A percentile compares a stretch with the other conserved stretches of the same genome.
Conservation (phyloP, 257 asterid species). For the Solanum rostratum region DNA sequence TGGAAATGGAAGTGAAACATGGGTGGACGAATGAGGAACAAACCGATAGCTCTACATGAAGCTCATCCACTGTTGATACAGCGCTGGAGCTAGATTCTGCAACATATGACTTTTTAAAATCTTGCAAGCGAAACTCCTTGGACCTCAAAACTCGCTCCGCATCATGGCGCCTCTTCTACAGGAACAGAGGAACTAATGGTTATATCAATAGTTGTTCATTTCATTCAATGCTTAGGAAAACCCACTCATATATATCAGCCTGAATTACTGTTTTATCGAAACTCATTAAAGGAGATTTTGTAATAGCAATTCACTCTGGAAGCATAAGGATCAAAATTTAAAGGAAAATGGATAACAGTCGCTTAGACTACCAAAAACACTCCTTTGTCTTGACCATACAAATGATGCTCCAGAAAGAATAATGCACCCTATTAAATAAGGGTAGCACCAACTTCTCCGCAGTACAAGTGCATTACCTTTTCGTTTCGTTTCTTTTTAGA, state of each 20-base stretch:
- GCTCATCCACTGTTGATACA: conserved; percentile 55
- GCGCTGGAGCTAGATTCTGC: conserved; percentile 39
- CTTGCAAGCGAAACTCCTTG: conserved; percentile 48
- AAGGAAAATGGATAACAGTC: background rate
- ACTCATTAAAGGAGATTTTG: background rate
- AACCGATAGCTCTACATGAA: conserved; percentile 60
- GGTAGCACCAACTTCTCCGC: background rate
- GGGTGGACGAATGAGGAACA: conserved; percentile 18
- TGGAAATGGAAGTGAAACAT: background rate
- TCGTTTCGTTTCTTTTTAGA: background rate
- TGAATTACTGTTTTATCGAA: background rate
- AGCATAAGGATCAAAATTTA: background rate
- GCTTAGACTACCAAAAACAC: background rate
- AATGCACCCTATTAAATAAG: background rate
- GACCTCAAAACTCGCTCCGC: conserved; percentile 38
- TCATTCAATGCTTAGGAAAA: background rate
- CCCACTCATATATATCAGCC: background rate
- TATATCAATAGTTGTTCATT: background rate
- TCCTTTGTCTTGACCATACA: background rate
- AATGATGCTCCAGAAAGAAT: background rate
- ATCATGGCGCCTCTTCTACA: conserved; percentile 42
- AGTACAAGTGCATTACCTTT: background rate
- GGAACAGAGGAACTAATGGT: conserved; percentile 4
- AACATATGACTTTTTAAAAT: conserved; percentile 41
- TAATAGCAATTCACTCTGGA: background rate